These are phyloP conservation scores for Penicillium verhagenii DNA, from an alignment of 495 filamentous ascomycete species.

Conservation along the genomic window DNA sequence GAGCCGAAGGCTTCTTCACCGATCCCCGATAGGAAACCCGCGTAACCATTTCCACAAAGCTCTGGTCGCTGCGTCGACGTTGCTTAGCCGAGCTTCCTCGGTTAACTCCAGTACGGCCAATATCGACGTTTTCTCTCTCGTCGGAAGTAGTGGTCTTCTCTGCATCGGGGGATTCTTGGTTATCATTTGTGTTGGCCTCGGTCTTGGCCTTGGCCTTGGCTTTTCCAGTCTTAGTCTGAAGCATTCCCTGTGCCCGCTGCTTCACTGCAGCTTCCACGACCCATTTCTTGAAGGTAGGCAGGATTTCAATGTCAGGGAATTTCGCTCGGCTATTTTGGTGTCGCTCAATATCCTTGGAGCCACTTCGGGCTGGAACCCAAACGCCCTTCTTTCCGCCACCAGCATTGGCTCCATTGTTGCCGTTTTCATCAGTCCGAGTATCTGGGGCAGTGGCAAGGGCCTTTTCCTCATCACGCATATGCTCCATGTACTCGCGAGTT, in stretches of 20 bases:
- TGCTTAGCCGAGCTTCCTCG: slow-evolving; percentile 12
- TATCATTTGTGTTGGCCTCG: not conserved
- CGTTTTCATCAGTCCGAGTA: too few species aligned
- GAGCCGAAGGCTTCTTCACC: slow-evolving; percentile 15
- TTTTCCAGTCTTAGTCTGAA: not conserved
- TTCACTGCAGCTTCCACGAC: slow-evolving; percentile 12
- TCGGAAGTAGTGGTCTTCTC: not conserved
- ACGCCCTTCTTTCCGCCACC: not conserved
- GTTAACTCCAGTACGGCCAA: slow-evolving; percentile 9
- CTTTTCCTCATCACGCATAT: slow-evolving; percentile 3
- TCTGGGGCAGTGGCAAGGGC: too few species aligned
- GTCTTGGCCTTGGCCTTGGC: too few species aligned
- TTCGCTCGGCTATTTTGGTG: slow-evolving; percentile 6
- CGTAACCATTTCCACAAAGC: not conserved
- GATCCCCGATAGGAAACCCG: not conserved
- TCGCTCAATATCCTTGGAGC: not conserved
- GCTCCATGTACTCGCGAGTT: slow-evolving; percentile 20
- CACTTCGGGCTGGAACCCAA: not conserved
- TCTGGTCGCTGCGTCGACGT: slow-evolving; percentile 9
- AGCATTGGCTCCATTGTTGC: not conserved
- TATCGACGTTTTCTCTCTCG: not conserved
- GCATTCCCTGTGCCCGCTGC: not conserved
- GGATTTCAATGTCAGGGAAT: slow-evolving; percentile 68
- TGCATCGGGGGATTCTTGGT: not conserved
- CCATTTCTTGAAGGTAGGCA: slow-evolving; percentile 52